Evolutionary conservation across 176 grass and related monocot species (phyloP).

Genomic region (Cenchrus fungigraminus): DNA sequence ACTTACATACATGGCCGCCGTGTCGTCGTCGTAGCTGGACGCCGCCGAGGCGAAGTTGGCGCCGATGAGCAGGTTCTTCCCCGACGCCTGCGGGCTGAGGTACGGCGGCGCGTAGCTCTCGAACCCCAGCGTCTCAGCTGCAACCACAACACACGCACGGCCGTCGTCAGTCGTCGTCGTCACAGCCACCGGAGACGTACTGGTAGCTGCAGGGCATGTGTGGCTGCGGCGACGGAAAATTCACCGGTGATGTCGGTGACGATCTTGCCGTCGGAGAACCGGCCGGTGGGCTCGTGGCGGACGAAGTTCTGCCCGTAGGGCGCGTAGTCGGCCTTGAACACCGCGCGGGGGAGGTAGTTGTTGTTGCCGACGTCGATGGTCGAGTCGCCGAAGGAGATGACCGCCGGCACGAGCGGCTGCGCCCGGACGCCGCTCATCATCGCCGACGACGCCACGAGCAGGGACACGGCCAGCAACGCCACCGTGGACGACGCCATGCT

Average conservation of each 20-base stretch:
- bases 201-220: too few species aligned
- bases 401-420: conserved; percentile 63
- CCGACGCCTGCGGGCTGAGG: conserved; percentile 65
- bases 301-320: conserved; percentile 74
- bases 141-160: neutral
- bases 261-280: conserved; percentile 90
- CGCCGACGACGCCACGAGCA: conserved; percentile 14
- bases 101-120: conserved; percentile 59
- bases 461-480: neutral
- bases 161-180: neutral
- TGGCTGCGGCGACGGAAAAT: neutral
- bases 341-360: conserved; percentile 50
- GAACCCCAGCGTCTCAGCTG: conserved; percentile 75
- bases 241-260: conserved; percentile 76
- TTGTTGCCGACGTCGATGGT: conserved; percentile 91
- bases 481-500: neutral
- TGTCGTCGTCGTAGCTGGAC: conserved; percentile 74
- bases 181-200: neutral
- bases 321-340: conserved; percentile 76
- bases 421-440: neutral
- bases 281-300: conserved; percentile 54
- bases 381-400: conserved; percentile 83
- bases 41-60: conserved; percentile 82
- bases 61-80: conserved; percentile 76
- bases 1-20: conserved; percentile 76